A percentile compares a stretch with the other conserved stretches of the same genome.
These are phyloP conservation scores for Daedaleopsis sinensis DNA, from an alignment of 768 basidiomycete genomes.

Conservation along the genomic window DNA sequence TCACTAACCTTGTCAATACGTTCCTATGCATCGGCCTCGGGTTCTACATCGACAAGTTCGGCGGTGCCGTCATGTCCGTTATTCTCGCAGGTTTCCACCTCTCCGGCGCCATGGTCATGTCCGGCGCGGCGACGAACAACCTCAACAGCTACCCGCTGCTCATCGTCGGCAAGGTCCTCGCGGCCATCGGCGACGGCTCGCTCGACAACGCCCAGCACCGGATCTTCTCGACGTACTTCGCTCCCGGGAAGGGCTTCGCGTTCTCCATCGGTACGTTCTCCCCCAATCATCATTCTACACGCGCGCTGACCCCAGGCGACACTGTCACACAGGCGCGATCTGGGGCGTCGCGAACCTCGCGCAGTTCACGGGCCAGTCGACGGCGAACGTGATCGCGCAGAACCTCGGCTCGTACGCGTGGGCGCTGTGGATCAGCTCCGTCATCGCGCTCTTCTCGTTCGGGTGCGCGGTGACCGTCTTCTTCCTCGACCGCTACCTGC, in stretches of 20 bases:
- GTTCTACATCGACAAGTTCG: conserved; percentile 45
- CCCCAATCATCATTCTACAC: neutral
- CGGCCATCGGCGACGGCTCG: conserved; percentile 43
- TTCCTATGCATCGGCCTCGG: conserved; percentile 45
- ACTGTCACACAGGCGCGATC: conserved; percentile 34
- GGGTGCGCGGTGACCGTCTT: conserved; percentile 40
- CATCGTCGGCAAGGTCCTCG: conserved; percentile 43
- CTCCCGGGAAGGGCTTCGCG: conserved; percentile 44
- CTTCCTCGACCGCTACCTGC: conserved; percentile 41
- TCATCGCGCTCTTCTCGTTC: conserved; percentile 42
- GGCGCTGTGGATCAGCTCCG: conserved; percentile 45
- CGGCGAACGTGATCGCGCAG: conserved; percentile 43
- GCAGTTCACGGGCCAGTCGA: conserved; percentile 44
- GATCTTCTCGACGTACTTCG: conserved; percentile 47
- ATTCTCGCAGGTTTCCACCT: conserved; percentile 42
- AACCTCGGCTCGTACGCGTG: conserved; percentile 44
- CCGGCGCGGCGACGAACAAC: conserved; percentile 41
- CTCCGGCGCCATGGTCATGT: conserved; percentile 39
- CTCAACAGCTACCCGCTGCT: conserved; percentile 44
- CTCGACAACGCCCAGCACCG: conserved; percentile 47
- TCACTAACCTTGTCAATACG: conserved; percentile 32
- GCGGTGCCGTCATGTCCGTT: conserved; percentile 41
- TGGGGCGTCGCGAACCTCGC: conserved; percentile 45
- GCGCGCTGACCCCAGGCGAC: neutral
- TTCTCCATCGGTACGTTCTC: conserved; percentile 36